Evolutionary conservation across 352 stramenopile species (phyloP).

Genomic region (Phytophthora citrophthora): DNA sequence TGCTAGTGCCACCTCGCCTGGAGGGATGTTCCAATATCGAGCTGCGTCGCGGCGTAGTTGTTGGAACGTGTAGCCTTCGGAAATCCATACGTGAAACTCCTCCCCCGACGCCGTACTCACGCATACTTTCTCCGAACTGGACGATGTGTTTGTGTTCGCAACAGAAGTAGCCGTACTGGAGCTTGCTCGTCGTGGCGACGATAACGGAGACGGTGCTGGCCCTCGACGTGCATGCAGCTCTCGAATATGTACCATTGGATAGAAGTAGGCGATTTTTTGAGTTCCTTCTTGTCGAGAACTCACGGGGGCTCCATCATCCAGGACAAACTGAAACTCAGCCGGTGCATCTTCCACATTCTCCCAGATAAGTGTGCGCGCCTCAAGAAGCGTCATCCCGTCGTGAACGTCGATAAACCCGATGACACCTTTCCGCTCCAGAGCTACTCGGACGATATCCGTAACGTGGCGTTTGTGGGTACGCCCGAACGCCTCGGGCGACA

Average conservation of each 20-base stretch:
- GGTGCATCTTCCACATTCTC: conserved; percentile 77
- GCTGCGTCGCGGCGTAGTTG: conserved; percentile 72
- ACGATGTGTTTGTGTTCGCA: conserved; percentile 4
- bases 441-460: conserved; percentile 67
- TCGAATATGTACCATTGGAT: conserved; percentile 78
- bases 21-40: conserved; percentile 71
- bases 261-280: conserved; percentile 67
- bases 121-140: conserved; percentile 51
- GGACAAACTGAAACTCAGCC: conserved; percentile 71
- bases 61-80: conserved; percentile 77
- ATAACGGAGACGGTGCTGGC: conserved; percentile 11
- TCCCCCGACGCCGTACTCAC: conserved; percentile 55
- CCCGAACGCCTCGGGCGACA: conserved; percentile 57
- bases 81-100: conserved; percentile 74
- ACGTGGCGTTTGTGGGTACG: conserved; percentile 52
- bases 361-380: conserved; percentile 65
- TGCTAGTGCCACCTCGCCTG: conserved; percentile 47
- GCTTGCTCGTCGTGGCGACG: conserved; percentile 12
- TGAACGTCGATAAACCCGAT: conserved; percentile 82
- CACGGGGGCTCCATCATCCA: conserved; percentile 69
- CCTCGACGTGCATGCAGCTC: conserved; percentile 27
- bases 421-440: conserved; percentile 64
- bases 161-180: background rate
- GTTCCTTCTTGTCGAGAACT: conserved; percentile 64
- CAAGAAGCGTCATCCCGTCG: conserved; percentile 64